Base-by-base conservation (phyloP, 805 yeast species). In the Saturnispora galanensis region DNA sequence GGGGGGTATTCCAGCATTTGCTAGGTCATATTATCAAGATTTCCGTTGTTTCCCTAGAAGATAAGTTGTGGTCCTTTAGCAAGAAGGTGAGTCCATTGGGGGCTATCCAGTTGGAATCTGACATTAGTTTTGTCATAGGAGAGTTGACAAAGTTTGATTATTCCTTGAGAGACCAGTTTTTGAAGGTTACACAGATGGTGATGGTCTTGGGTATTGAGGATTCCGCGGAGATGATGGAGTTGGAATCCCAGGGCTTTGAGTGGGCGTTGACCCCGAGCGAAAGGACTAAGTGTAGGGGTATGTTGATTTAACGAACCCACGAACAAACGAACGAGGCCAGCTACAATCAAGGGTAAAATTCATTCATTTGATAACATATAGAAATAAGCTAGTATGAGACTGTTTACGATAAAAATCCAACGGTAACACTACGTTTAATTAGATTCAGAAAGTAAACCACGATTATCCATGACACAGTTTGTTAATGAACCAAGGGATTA, bases 201-300 rank as follows among this genome's bases (percentile, higher is more conserved):
- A 74, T 86, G 68, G 68, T 87, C 38, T 68, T 88, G 35, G 93
- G 95, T 4, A 72, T 87, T 64, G 96, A 87, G 53, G 89, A 84
- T 47, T 80, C 73, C 42, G 69, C 64, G 35, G 67, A 63, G 30
- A 48, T 62, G 31, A 61, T 61, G 8, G 60, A 56, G 29, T 53
- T 64, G 35, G 51, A 50, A 38, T 46, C 35, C 9, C 33, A 43
- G 16, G 50, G 49, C 1, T 35, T 50, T 16, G 65, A 71, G 33
- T 88, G 96, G 96, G 80, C 81, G 1, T 65, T 89, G 50, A 79
- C 86, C 9, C 86, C 87, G 3, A 75, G 72, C 36, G 96, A 89
- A 54, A 70, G 93, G 18, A 16, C 9, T 12, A 42, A 31, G 26
- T 37, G 40, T 36, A 36, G 41, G 17, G 16, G 15, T 8, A 38